phyloP scores from a whole-genome alignment of 1,284 basidiomycete species.

The Ganoderma sinense region DNA sequence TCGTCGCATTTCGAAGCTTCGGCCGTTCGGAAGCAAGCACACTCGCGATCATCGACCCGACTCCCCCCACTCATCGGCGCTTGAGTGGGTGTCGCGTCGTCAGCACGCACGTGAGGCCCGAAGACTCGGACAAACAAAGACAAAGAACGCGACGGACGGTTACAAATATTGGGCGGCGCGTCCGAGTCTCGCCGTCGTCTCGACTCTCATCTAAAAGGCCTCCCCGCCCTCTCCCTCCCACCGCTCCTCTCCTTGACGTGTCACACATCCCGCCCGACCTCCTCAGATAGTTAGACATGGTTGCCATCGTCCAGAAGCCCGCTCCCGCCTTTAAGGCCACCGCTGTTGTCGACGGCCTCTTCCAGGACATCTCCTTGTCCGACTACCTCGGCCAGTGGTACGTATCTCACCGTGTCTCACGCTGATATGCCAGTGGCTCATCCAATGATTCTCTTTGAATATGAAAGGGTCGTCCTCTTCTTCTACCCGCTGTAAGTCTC shows the following conservation, averaged over 20 bases:
- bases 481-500: conserved; percentile 81
- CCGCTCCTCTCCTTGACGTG: conserved; percentile 9
- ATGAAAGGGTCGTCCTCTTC: conserved; percentile 33
- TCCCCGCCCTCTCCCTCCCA: conserved; percentile 2
- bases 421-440: background rate
- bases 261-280: conserved; percentile 5
- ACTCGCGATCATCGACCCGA: background rate
- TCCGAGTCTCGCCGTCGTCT: conserved; percentile 8
- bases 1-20: background rate
- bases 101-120: conserved; percentile 32
- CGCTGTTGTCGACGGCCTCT: conserved; percentile 78
- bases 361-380: conserved; percentile 77
- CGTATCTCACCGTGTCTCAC: conserved; percentile 27
- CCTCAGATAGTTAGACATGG: conserved; percentile 51
- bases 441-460: background rate
- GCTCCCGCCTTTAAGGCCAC: conserved; percentile 81
- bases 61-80: background rate
- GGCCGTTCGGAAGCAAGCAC: background rate
- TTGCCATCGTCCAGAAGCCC: conserved; percentile 77
- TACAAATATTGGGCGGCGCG: conserved; percentile 32
- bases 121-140: conserved; percentile 30
- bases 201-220: conserved; percentile 5
- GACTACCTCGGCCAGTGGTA: conserved; percentile 88
- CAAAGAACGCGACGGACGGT: conserved; percentile 39
- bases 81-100: conserved; percentile 21